Base-by-base conservation (phyloP, 2,329 filamentous ascomycete species). In the Colletotrichum noveboracense region DNA sequence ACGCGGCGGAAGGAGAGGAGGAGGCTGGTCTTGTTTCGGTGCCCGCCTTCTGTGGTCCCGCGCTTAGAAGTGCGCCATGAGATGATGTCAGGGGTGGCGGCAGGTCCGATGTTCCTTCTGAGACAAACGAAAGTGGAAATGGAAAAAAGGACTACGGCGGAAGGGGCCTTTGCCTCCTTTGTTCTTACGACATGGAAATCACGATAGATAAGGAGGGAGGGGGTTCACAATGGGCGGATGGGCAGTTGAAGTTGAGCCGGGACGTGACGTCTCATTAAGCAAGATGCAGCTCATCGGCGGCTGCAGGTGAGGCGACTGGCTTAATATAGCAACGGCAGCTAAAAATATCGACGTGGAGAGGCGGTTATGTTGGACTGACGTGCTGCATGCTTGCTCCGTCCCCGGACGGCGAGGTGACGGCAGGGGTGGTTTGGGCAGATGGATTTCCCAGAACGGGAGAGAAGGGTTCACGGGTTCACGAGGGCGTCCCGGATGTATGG, bases 321-420 rank as follows among this genome's bases (percentile, higher is more conserved):
- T 82, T 81, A 83, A 81, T 83, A 83, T 85, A 85, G 83, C 78
- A 86, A 80, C 76, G 76, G 71, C 68, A 75, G 77, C 82, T 81
- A 83, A 83, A 83, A 84, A 83, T 82, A 83, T 80, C 77, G 62
- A 68, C 76, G 58, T 16, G 64, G 65, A 67, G 58, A 52, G 43
- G 66, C 68, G 60, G 62, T 43, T 65, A 36, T 62, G 75, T 26
- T 75, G 56, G 69, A 56, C n/a, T 36, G 56, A 70, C 30, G 34
- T 74, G 65, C 65, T 18, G 58, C 43, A 36, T 58, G 60, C 48
- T 36, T 66, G 26, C 43, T 24, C 67, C 43, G 14, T 38, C 38
- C 69, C 61, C 36, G 34, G 52, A 24, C 26, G 52, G 43, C 34
- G 56, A 30, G 32, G 12, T 13, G 13, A 21, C 34, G 56, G 43